Percentiles rank a stretch among this genome's conserved stretches.
Evolutionary conservation across 345 rosid genomes (phyloP).

Genomic region (Draba incana): DNA sequence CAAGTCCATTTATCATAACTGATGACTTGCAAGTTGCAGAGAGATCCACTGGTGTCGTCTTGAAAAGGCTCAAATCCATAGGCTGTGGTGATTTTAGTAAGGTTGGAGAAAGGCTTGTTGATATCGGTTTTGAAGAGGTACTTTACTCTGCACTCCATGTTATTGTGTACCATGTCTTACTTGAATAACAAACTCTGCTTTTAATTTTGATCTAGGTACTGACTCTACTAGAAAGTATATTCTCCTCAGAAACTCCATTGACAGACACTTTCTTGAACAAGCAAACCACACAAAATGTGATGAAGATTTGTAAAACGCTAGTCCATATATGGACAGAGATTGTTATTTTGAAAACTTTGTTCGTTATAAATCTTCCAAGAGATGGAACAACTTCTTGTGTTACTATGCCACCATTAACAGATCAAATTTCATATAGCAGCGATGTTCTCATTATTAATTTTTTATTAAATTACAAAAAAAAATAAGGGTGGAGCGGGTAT

Average conservation of each 20-base stretch:
- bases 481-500: too few relatives aligned
- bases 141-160: background rate
- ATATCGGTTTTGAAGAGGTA: slow-evolving; percentile 28
- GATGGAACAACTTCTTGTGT: too few relatives aligned
- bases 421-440: too few relatives aligned
- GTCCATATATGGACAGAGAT: background rate
- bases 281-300: background rate
- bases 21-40: slow-evolving; percentile 30
- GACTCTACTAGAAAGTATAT: slow-evolving; percentile 7
- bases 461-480: too few relatives aligned
- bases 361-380: too few relatives aligned
- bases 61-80: slow-evolving; percentile 1
- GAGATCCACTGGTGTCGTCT: slow-evolving; percentile 10
- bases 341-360: too few relatives aligned
- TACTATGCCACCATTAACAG: too few relatives aligned
- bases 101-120: slow-evolving; percentile 2
- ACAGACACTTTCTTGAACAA: slow-evolving; percentile 28
- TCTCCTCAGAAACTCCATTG: slow-evolving; percentile 32
- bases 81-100: slow-evolving; percentile 27
- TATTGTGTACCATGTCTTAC: too few relatives aligned
- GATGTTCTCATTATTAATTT: too few relatives aligned
- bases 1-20: slow-evolving; percentile 15
- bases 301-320: background rate
- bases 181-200: background rate
- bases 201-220: slow-evolving; percentile 7